These are phyloP conservation scores for Rhodotorula sp. DNA, from an alignment of 1,284 basidiomycete species.

Conservation along the genomic window DNA sequence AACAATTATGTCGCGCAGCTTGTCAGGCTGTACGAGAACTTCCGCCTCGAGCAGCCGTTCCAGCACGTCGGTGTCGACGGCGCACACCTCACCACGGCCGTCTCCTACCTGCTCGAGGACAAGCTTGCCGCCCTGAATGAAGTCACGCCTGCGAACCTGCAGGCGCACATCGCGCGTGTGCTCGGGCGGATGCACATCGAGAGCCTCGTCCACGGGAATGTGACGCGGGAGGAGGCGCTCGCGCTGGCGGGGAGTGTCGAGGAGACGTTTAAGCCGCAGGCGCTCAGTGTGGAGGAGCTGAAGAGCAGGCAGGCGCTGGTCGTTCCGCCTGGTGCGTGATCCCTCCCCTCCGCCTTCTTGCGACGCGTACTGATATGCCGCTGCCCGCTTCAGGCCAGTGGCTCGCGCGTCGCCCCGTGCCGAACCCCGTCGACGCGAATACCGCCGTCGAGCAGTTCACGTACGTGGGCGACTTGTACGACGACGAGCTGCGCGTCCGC, in stretches of 20 bases:
- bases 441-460: constrained; percentile 64
- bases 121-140: constrained; percentile 74
- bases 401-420: constrained; percentile 71
- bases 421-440: constrained; percentile 85
- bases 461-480: constrained; percentile 61
- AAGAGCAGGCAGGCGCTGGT: constrained; percentile 65
- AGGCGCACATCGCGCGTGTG: constrained; percentile 65
- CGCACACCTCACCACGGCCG: constrained; percentile 69
- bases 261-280: constrained; percentile 63
- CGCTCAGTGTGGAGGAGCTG: constrained; percentile 62
- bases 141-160: constrained; percentile 71
- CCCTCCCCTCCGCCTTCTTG: not conserved
- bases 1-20: constrained; percentile 54
- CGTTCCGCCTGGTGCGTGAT: constrained; percentile 63
- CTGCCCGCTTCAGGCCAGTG: constrained; percentile 55
- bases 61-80: constrained; percentile 76
- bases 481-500: constrained; percentile 56
- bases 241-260: constrained; percentile 73
- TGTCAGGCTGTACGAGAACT: constrained; percentile 78
- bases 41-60: constrained; percentile 82
- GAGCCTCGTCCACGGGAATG: constrained; percentile 82
- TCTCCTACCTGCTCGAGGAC: constrained; percentile 78
- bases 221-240: constrained; percentile 77
- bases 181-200: constrained; percentile 71
- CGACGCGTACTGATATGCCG: not conserved